Evolutionary conservation across 306 rosid genomes (phyloP), one percentile per base, ranked within the genome.

Genomic region (Cicer chorassanicum): DNA sequence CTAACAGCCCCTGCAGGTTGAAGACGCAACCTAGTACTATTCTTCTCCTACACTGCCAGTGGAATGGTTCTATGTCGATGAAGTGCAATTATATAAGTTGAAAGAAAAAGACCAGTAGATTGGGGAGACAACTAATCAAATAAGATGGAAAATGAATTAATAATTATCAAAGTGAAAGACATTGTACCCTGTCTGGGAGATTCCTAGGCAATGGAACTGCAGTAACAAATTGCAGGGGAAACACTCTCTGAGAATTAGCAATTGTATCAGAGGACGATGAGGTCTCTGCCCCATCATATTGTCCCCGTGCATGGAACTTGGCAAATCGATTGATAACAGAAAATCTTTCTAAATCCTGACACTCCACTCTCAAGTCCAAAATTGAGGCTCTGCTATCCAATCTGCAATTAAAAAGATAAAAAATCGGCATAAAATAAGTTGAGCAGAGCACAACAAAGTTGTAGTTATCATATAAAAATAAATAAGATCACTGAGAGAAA

Each of bases 131-230:
- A 84, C 65, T 81, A 82, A 82, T 84, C 78, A 77, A 78, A 80
- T 74, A 82, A 64, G 90, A 85, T 79, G 84, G 91, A 89, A 85
- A 86, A 93, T 86, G 90, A 89, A 89, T 93, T 45, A 89, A 93
- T 86, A 89, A 89, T 91, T 78, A 89, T 93, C 90, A 89, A 87
- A 93, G 98, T 86, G 97, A 89, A 83, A 91, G 91, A 91, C 98
- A 93, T 85, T 91, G 98, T 93, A 91, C 97, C 92, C 97, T 87
- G 91, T 93, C 97, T 19, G 98, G 97, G 81, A 91, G 93, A 91
- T 89, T 89, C 85, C 83, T 89, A 88, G 98, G 97, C 89, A 87
- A 77, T 76, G 96, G 92, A 83, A 88, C 85, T 80, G 89, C 96
- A 61, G 89, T 86, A 82, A 93, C 97, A 89, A 88, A 88, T 89